These are phyloP conservation scores for Berkeleyomyces rouxiae DNA, from an alignment of 2,329 filamentous ascomycete genomes.

Conservation along the genomic window DNA sequence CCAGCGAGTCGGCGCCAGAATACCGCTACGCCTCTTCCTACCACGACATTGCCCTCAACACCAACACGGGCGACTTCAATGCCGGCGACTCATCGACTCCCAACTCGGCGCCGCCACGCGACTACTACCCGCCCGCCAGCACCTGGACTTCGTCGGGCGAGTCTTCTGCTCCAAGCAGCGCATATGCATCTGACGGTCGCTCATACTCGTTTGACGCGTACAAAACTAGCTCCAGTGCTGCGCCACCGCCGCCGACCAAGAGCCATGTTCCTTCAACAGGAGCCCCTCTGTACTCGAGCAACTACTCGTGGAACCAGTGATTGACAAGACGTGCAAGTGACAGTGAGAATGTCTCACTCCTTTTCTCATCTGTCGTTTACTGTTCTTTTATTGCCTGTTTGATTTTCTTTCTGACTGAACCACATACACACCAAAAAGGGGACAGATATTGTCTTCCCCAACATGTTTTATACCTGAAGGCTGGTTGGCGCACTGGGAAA, in stretches of 20 bases:
- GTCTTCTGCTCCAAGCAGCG: slow-evolving; percentile 5
- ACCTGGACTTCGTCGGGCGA: slow-evolving; percentile 27
- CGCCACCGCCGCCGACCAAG: slow-evolving; percentile 24
- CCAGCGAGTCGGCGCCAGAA: slow-evolving; percentile 33
- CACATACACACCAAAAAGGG: not conserved
- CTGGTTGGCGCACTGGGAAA: slow-evolving; percentile 4
- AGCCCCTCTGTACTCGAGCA: slow-evolving; percentile 26
- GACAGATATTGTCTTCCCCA: slow-evolving; percentile 1
- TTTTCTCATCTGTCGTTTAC: not conserved
- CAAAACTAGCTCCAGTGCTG: slow-evolving; percentile 22
- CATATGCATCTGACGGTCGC: slow-evolving; percentile 17
- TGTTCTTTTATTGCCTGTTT: slow-evolving; percentile 7
- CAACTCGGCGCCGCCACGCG: slow-evolving; percentile 22
- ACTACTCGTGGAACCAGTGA: slow-evolving; percentile 41
- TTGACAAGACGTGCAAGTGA: slow-evolving; percentile 15
- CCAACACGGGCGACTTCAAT: slow-evolving; percentile 16
- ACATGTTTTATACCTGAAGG: slow-evolving; percentile 4
- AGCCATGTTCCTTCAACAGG: slow-evolving; percentile 3
- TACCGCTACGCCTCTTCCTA: slow-evolving; percentile 39
- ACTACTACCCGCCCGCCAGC: slow-evolving; percentile 36
- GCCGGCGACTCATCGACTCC: slow-evolving; percentile 19
- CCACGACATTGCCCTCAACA: slow-evolving; percentile 19
- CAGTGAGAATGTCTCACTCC: too few species aligned
- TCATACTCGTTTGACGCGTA: slow-evolving; percentile 36
- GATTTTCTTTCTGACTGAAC: not conserved